A percentile compares a stretch with the other conserved stretches of the same genome.
Evolutionary conservation across 2,329 filamentous ascomycete genomes (phyloP).

Genomic region (Venturia effusa): DNA sequence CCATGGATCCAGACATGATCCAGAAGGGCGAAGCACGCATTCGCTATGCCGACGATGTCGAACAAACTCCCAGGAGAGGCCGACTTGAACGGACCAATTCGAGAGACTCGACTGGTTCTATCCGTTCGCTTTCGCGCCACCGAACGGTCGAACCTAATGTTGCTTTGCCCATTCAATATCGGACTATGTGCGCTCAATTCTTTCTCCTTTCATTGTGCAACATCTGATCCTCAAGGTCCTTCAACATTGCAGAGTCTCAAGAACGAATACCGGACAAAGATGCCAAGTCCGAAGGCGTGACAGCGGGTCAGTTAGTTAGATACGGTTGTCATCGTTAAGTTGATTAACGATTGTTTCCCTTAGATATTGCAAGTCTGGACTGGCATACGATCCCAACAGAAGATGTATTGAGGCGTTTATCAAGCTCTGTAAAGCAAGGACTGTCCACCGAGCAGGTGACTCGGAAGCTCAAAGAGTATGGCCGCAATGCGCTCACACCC

Average conservation of each 20-base stretch:
- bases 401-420: slow-evolving; percentile 50
- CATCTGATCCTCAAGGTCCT: slow-evolving; percentile 20
- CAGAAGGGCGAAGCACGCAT: slow-evolving; percentile 16
- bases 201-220: background rate
- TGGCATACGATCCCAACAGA: slow-evolving; percentile 53
- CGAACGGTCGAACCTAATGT: slow-evolving; percentile 31
- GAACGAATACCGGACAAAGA: slow-evolving; percentile 11
- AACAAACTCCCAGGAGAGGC: slow-evolving; percentile 14
- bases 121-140: slow-evolving; percentile 25
- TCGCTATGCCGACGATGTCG: slow-evolving; percentile 25
- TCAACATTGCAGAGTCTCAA: slow-evolving; percentile 28
- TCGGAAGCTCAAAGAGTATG: slow-evolving; percentile 47
- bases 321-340: slow-evolving; percentile 12
- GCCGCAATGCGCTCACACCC: slow-evolving; percentile 55
- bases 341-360: background rate
- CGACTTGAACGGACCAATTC: slow-evolving; percentile 12
- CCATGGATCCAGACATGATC: slow-evolving; percentile 5
- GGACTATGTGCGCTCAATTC: slow-evolving; percentile 24
- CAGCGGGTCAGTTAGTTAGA: background rate
- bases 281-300: slow-evolving; percentile 21
- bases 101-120: slow-evolving; percentile 23
- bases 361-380: slow-evolving; percentile 43
- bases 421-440: slow-evolving; percentile 45
- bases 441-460: slow-evolving; percentile 49
- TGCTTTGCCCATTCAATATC: slow-evolving; percentile 32